Conservation (phyloP, 2,329 filamentous ascomycete species). For the Ciborinia camelliae region DNA sequence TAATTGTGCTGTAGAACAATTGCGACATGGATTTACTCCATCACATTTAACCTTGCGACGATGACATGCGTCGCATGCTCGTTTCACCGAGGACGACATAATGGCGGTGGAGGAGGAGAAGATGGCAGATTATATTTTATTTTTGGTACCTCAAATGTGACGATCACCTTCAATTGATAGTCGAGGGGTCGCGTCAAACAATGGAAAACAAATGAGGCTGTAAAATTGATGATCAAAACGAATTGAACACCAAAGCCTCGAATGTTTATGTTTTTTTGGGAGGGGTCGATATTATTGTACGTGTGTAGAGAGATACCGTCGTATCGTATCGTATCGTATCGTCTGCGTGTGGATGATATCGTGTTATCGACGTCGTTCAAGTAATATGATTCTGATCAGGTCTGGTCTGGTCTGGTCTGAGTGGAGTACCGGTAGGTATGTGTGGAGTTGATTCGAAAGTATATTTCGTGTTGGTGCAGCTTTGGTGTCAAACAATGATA, state of each 20-base stretch:
- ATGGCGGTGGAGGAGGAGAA: not conserved
- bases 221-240: not conserved
- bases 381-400: no score
- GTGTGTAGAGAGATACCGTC: no score
- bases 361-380: conserved; percentile 1
- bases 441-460: no score
- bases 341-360: no score
- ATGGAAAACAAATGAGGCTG: conserved; percentile 1
- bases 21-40: conserved; percentile 66
- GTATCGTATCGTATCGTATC: no score
- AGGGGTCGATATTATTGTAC: not conserved
- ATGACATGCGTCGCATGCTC: conserved; percentile 71
- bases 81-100: conserved; percentile 42
- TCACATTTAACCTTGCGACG: conserved; percentile 73
- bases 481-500: no score
- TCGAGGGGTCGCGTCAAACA: not conserved
- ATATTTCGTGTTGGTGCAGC: no score
- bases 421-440: no score
- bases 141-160: not conserved
- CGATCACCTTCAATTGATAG: conserved; percentile 2
- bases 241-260: not conserved
- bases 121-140: not conserved
- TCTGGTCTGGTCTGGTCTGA: no score
- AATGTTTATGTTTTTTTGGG: not conserved
- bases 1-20: conserved; percentile 64